Evolutionary conservation across 192 early-diverging fungal species (phyloP), one percentile per base, ranked within the genome.

Genomic region (Podila verticillata): DNA sequence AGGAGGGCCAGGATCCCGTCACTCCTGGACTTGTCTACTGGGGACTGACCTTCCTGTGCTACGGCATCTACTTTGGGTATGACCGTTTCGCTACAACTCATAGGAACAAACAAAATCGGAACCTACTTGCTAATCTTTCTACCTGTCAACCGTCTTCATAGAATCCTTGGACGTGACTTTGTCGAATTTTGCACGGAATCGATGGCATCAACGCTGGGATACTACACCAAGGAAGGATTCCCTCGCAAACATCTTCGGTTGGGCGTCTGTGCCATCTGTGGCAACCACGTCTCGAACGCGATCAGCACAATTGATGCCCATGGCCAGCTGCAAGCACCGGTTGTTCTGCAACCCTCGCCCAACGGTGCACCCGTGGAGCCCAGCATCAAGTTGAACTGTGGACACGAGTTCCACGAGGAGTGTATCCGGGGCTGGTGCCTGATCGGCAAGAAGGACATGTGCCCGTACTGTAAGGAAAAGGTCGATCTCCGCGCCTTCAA

Each of bases 51-150:
- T 82, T 87, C 22, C 54, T 90, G 34, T 82, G 80, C 39, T 90
- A 90, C 61, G 89, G 89, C 12, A 75, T 90, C 51, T 90, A 90
- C 66, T 90, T 90, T 82, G 89, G 89, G 89, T 90, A 88, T 79
- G 36, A 32, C 35, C 2, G 17, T 36, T 3, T 47, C 39, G 9
- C 17, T 29, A 3, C 9, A 13, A 10, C 29, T 61, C 9, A n/a
- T 13, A 32, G 4, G n/a, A 30, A 3, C 48, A 36, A 8, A 36
- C 35, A 36, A 36, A 9, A 8, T 36, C 35, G 9, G 9, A 7
- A 2, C 9, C 5, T 8, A 3, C 35, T 1, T 36, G 2, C 3
- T 36, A 36, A n/a, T n/a, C 35, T 36, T 6, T 5, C 32, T 5
- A 36, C 35, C 35, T 9, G 7, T 36, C 5, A 36, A 34, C 32